Base-by-base conservation (phyloP, 352 stramenopile species). In the Pythium aristosporum region DNA sequence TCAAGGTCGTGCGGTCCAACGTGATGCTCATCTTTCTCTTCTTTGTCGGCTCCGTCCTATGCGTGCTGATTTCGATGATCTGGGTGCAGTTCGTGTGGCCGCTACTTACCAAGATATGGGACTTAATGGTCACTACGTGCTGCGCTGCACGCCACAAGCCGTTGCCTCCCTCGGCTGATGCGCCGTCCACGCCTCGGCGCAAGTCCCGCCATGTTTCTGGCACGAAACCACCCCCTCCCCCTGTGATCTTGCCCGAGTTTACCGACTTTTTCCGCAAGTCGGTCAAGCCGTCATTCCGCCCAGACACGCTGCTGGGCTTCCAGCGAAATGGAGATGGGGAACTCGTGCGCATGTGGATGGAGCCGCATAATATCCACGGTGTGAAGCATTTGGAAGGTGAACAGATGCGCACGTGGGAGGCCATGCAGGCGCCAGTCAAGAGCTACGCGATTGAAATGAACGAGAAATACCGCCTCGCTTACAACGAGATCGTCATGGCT, bases 381-480 rank as follows among this genome's bases (percentile, higher is more conserved):
- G 67, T 76, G 12, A 66, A 67, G 15, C 75, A 77, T 15, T 57
- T 61, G 7, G 28, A 65, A 13, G 80, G 77, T 11, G 70, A 84
- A 18, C 61, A 44, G 20, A 88, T 88, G 82, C 73, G 77, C 20
- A 89, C 82, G 25, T 91, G 82, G 82, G 80, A 91, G 61, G 80
- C 80, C 3, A 76, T 89, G 36, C 76, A 86, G 55, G 82, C 80
- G 1, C 80, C 78, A 2, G 74, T 91, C 23, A 91, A 87, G 62
- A 84, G 70, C 63, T 91, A 91, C 63, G 75, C 80, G 3, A 89
- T 91, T 44, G 82, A 89, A 44, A 74, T 74, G 23, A 91, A 91
- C 44, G 63, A 60, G 34, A 89, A 88, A 64, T 91, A 91, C 67
- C 41, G 72, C 43, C 68, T 87, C 2, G 80, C 80, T 0, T 72